Percentiles rank a stretch among this genome's conserved stretches.
phyloP scores from a whole-genome alignment of 1,284 basidiomycete species.

The Inonotus obliquus region DNA sequence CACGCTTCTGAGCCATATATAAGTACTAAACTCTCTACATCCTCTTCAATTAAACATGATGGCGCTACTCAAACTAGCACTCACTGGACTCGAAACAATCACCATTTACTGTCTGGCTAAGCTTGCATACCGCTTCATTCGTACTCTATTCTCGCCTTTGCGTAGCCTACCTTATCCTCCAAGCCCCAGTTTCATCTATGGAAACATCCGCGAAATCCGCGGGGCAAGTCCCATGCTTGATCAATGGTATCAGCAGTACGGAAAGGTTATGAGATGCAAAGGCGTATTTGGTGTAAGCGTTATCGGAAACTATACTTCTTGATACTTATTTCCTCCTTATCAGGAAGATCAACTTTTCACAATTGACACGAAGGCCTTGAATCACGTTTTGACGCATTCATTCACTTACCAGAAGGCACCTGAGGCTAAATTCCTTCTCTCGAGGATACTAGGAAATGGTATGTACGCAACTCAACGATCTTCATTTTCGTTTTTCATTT shows the following conservation, averaged over 20 bases:
- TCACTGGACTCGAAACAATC: neutral
- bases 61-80: neutral
- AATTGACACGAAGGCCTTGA: conserved; percentile 44
- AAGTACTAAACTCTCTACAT: neutral
- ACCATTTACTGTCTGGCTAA: neutral
- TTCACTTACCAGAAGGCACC: conserved; percentile 45
- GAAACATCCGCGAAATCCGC: conserved; percentile 44
- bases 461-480: too few relatives aligned
- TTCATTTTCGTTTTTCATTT: neutral
- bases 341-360: conserved; percentile 42
- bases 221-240: conserved; percentile 37
- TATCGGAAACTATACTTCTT: neutral
- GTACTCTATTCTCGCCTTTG: conserved; percentile 32
- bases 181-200: conserved; percentile 45
- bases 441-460: conserved; percentile 44
- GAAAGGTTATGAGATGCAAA: conserved; percentile 44
- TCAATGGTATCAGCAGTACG: conserved; percentile 53
- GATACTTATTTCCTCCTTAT: neutral
- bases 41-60: neutral
- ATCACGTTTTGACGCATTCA: conserved; percentile 44
- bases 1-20: neutral
- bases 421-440: conserved; percentile 31
- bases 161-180: conserved; percentile 47
- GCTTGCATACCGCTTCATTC: neutral
- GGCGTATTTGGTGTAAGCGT: conserved; percentile 41